Evolutionary conservation across 495 filamentous ascomycete species (phyloP), one percentile per base, ranked within the genome.

Genomic region (Halenospora varia): DNA sequence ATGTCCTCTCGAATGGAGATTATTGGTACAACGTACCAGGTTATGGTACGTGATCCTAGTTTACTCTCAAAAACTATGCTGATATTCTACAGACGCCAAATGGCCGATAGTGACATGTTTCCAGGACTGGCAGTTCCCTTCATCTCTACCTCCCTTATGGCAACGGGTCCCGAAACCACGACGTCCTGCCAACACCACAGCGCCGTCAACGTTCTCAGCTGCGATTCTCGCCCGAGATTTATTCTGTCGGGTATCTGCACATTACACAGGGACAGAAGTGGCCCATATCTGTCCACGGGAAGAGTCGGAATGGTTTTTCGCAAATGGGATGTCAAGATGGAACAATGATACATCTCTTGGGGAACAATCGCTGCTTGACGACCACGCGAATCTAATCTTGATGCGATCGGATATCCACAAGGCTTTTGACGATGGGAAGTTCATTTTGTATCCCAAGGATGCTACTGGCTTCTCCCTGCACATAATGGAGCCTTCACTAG

Each of bases 41-140:
- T 24, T 4, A 10, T 44, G 8, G 8, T 10, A 15, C 8, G 17
- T n/a, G 20, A 26, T 15, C 18, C 52, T 46, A 44, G 10, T 19
- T 24, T 20, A 25, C 10, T 15, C 53, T 48, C 24, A 20, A 35
- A 11, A 40, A 9, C 51, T 22, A 20, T 48, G 23, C 24, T 20
- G 24, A 48, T 35, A 35, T 13, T 35, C 29, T 35, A 35, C 29
- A 35, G 29, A 35, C 13, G 29, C 29, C 13, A 35, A 35, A 35
- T 57, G 46, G 45, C 55, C n/a, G 25, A 25, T 57, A 39, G 55
- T 57, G 47, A 41, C 29, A 15, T 49, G 18, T 23, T 57, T 57
- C 29, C 55, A 57, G 22, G 55, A 57, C 23, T 57, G 55, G 55
- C 45, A 44, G 29, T 57, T 57, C 25, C 55, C 55, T 24, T 10